Conservation (phyloP, 768 basidiomycete genomes). For the Leccinum arenicola region DNA sequence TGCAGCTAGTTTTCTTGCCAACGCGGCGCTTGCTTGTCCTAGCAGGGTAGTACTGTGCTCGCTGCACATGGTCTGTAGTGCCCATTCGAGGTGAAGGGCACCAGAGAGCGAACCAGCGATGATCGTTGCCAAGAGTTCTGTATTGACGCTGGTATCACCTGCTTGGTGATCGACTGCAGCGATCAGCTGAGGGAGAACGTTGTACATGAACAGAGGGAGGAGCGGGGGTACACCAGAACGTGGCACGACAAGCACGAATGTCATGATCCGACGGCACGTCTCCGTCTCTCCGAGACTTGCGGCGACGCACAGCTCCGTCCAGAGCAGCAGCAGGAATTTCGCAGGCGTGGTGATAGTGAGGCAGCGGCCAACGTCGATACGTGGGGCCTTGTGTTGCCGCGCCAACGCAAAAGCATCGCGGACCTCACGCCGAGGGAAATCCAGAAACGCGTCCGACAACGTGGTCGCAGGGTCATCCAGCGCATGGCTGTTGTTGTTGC, state of each 20-base stretch:
- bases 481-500: constrained; percentile 10
- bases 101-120: constrained; percentile 65
- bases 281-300: constrained; percentile 61
- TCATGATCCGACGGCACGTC: constrained; percentile 59
- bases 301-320: constrained; percentile 57
- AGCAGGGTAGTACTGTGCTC: constrained; percentile 47
- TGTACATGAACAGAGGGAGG: constrained; percentile 70
- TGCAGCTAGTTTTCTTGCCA: constrained; percentile 65
- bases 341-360: constrained; percentile 56
- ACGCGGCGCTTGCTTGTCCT: constrained; percentile 59
- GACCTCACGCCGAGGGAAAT: constrained; percentile 56
- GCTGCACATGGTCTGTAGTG: constrained; percentile 50
- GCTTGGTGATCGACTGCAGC: constrained; percentile 47
- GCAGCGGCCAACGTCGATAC: constrained; percentile 64
- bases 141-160: constrained; percentile 51
- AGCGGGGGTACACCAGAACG: constrained; percentile 57
- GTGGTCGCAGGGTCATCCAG: constrained; percentile 17
- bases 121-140: constrained; percentile 64
- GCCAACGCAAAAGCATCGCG: constrained; percentile 56
- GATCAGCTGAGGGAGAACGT: constrained; percentile 62
- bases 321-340: constrained; percentile 64
- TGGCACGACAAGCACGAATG: constrained; percentile 66
- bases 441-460: constrained; percentile 41
- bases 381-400: constrained; percentile 59
- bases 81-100: constrained; percentile 70